Base-by-base conservation (phyloP, 2,329 filamentous ascomycete genomes). In the Talaromyces sp. region DNA sequence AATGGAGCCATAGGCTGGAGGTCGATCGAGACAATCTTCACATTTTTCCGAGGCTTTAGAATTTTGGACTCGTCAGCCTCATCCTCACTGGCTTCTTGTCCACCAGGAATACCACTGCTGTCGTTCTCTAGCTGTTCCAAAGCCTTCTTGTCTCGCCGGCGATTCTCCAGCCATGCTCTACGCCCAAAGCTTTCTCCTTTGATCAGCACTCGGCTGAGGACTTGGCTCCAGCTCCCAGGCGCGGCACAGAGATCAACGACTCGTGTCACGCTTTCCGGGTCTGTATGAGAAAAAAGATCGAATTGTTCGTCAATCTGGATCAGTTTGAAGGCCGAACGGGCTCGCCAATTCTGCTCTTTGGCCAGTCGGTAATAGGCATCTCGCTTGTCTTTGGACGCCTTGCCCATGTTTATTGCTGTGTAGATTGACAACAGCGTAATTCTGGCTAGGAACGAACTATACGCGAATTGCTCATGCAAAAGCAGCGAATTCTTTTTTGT, bases 271-370 rank as follows among this genome's bases (percentile, higher is more conserved):
- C 88, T 86, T 66, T 90, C 74, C 8, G 77, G 77, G 57, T 79
- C 75, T 61, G 76, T 74, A 64, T 79, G 77, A n/a, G 78, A 85
- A 74, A 99, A 97, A 11, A 99, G 84, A 70, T 97, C 90, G 77
- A 97, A 99, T 79, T 97, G 91, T 86, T 84, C 92, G 74, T 99
- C 92, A 26, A 99, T 86, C 75, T 99, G 94, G 12, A 99, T 86
- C 26, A 99, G 85, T 77, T 99, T 99, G 81, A 97, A 99, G 9
- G 94, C 94, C 66, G 92, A 96, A 61, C 94, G 85, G 29, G 94
- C 94, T 38, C 94, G 90, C 93, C 94, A 99, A 65, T 95, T 95
- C 80, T 99, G 94, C 76, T 99, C 94, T 78, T 99, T 99, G 19
- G 94, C 94, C 9, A 99, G 89, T 58, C 94, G 86, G 72, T 99